phyloP scores from a whole-genome alignment of 2,329 filamentous ascomycete species.

The Eurotiales sp. region DNA sequence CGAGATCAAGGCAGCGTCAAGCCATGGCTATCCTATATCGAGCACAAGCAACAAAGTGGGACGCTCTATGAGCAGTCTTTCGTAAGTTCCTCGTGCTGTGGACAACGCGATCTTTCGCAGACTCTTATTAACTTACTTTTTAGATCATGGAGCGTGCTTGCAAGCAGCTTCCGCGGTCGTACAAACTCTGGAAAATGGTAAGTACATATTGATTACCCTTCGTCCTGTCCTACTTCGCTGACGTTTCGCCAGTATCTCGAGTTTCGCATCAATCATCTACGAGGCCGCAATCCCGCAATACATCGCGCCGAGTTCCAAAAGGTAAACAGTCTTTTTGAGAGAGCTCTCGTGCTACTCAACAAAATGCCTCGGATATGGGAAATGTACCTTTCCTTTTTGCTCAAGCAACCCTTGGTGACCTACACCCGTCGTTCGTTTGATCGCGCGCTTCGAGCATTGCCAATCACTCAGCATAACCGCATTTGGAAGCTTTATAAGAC shows the following conservation, averaged over 20 bases:
- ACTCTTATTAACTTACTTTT: constrained; percentile 1
- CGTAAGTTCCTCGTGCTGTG: constrained; percentile 38
- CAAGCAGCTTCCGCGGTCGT: constrained; percentile 82
- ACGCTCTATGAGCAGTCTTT: constrained; percentile 80
- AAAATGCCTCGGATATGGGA: constrained; percentile 99
- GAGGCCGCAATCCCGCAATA: constrained; percentile 75
- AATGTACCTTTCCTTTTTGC: constrained; percentile 88
- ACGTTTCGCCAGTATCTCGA: constrained; percentile 65
- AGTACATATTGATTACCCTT: constrained; percentile 17
- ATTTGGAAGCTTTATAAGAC: constrained; percentile 90
- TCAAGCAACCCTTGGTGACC: constrained; percentile 88
- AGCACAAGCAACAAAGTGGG: constrained; percentile 85
- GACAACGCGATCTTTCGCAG: not conserved
- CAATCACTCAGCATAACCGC: constrained; percentile 90
- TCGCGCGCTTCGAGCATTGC: constrained; percentile 82
- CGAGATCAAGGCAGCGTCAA: constrained; percentile 81
- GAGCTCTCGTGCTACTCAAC: constrained; percentile 86
- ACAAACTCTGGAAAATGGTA: constrained; percentile 97
- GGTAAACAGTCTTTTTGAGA: constrained; percentile 91
- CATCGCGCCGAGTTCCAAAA: constrained; percentile 82
- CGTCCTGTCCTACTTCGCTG: constrained; percentile 11
- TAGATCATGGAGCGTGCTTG: constrained; percentile 85
- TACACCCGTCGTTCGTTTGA: constrained; percentile 85
- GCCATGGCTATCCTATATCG: constrained; percentile 92
- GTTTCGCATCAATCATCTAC: constrained; percentile 76